Conservation (phyloP, 129 eudicot genomes). For the Deinandra increscens region DNA sequence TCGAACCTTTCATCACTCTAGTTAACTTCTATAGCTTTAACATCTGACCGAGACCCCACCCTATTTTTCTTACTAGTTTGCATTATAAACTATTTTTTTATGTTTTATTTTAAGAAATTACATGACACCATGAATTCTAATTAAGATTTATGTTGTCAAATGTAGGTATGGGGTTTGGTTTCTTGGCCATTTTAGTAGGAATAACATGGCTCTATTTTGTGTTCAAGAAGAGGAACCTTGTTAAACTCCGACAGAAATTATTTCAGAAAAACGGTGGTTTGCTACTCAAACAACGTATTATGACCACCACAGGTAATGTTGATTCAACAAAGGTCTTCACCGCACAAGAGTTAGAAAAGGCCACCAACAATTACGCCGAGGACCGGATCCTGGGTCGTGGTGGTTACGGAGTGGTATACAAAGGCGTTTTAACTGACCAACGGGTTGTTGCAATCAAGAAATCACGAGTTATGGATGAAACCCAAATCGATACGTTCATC, state of each 20-base stretch:
- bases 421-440: slow-evolving; percentile 37
- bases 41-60: too few relatives aligned
- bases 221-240: slow-evolving; percentile 29
- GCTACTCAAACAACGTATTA: slow-evolving; percentile 36
- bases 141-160: background rate
- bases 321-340: slow-evolving; percentile 47
- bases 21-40: too few relatives aligned
- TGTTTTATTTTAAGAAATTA: too few relatives aligned
- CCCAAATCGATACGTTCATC: slow-evolving; percentile 55
- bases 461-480: slow-evolving; percentile 43
- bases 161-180: slow-evolving; percentile 43
- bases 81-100: too few relatives aligned
- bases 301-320: slow-evolving; percentile 14
- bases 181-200: slow-evolving; percentile 29
- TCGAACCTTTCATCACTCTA: too few relatives aligned
- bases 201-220: slow-evolving; percentile 32
- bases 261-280: slow-evolving; percentile 52
- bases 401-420: slow-evolving; percentile 42
- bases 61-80: too few relatives aligned
- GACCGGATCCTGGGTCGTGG: slow-evolving; percentile 48
- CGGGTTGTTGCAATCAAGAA: slow-evolving; percentile 50
- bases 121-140: background rate
- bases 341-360: slow-evolving; percentile 39
- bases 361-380: slow-evolving; percentile 50
- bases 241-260: slow-evolving; percentile 36